Evolutionary conservation across 192 early-diverging fungal genomes (phyloP).

Genomic region (Coemansia sp.): DNA sequence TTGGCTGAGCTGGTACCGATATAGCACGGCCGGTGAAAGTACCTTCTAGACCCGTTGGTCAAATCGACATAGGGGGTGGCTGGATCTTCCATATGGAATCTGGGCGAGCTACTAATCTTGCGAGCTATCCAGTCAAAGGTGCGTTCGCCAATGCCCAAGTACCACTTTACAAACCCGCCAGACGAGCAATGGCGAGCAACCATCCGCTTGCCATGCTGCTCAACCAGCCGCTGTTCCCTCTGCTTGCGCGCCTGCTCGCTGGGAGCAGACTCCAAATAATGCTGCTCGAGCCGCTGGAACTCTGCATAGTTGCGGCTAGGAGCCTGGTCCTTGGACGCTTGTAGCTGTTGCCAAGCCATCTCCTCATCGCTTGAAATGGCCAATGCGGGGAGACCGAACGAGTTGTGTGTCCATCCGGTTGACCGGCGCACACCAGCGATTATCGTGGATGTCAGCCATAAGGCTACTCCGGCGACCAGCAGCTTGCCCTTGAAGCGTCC

Average conservation of each 20-base stretch:
- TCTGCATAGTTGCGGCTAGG: constrained; percentile 4
- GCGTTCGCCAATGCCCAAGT: constrained; percentile 42
- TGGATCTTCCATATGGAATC: constrained; percentile 5
- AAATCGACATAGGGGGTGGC: background rate
- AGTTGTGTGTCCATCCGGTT: constrained; percentile 31
- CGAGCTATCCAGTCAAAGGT: constrained; percentile 39
- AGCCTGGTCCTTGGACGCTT: background rate
- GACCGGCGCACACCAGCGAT: constrained; percentile 35
- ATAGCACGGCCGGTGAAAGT: too few species aligned
- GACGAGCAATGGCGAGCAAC: background rate
- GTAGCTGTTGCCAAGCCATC: background rate
- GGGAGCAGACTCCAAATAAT: constrained; percentile 17
- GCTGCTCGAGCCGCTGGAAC: constrained; percentile 18
- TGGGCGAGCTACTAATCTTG: constrained; percentile 17
- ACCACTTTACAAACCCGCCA: constrained; percentile 28
- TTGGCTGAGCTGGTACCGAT: too few species aligned
- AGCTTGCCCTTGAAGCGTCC: constrained; percentile 21
- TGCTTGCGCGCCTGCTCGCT: constrained; percentile 9
- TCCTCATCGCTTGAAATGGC: background rate
- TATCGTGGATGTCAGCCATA: constrained; percentile 42
- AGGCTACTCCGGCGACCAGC: constrained; percentile 24
- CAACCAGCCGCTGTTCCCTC: constrained; percentile 12
- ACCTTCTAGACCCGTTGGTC: too few species aligned
- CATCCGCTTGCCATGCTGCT: background rate
- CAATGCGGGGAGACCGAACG: constrained; percentile 8